phyloP scores from a whole-genome alignment of 2,329 filamentous ascomycete species.

The Nothomitra cinnamomea region DNA sequence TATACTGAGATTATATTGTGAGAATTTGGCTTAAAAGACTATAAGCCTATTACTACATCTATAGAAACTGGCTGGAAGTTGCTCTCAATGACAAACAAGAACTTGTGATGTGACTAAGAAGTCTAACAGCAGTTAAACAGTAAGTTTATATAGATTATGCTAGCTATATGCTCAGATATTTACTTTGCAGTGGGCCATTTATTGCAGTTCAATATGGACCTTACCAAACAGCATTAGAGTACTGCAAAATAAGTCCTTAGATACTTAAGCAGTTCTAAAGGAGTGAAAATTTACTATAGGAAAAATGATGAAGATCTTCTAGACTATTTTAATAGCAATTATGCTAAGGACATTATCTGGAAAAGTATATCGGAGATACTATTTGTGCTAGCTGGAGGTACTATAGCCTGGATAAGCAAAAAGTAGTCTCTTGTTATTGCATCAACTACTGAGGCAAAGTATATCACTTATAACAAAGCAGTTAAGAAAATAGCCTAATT shows the following conservation, averaged over 20 bases:
- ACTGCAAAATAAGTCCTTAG: not conserved
- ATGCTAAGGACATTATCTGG: not conserved
- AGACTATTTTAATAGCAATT: not conserved
- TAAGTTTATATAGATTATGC: no score
- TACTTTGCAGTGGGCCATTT: not conserved
- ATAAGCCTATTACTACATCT: not conserved
- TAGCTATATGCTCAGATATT: not conserved
- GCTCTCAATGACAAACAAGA: not conserved
- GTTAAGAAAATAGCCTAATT: no score
- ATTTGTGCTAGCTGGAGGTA: no score
- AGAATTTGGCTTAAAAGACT: not conserved
- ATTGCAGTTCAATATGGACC: not conserved
- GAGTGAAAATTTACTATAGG: not conserved
- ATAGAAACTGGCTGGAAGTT: not conserved
- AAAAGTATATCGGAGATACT: constrained; percentile 4
- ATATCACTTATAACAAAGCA: no score
- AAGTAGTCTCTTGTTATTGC: constrained; percentile 5
- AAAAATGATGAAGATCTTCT: not conserved
- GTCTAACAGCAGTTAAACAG: not conserved
- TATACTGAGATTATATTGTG: not conserved
- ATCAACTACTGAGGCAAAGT: no score
- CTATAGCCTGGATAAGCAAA: constrained; percentile 5
- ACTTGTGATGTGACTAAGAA: not conserved
- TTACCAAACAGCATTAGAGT: not conserved
- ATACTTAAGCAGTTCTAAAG: not conserved